A percentile compares a stretch with the other conserved stretches of the same genome.
Evolutionary conservation across 2,329 filamentous ascomycete species (phyloP).

Genomic region (Curvularia sp.): DNA sequence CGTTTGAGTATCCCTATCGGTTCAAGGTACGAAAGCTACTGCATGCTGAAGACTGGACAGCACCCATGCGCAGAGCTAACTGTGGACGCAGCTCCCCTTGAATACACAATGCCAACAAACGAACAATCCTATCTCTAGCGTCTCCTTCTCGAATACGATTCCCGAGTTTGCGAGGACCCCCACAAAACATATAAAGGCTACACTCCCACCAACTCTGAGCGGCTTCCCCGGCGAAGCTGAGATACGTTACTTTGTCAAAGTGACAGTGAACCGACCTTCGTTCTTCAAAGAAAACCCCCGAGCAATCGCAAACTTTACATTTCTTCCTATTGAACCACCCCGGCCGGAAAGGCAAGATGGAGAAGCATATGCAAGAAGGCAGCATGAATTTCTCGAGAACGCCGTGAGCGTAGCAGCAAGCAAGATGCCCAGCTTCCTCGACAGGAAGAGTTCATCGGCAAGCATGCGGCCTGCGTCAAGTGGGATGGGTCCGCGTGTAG

Average conservation of each 20-base stretch:
- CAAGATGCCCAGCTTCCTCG: slow-evolving; percentile 69
- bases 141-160: slow-evolving; percentile 53
- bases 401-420: slow-evolving; percentile 42
- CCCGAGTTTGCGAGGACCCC: slow-evolving; percentile 56
- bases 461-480: slow-evolving; percentile 29
- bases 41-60: neutral
- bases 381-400: slow-evolving; percentile 63
- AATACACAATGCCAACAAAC: slow-evolving; percentile 70
- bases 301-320: slow-evolving; percentile 68
- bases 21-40: slow-evolving; percentile 69
- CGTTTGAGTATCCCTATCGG: slow-evolving; percentile 77
- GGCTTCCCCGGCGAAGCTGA: slow-evolving; percentile 87
- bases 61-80: slow-evolving; percentile 3
- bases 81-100: slow-evolving; percentile 58
- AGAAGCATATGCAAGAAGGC: slow-evolving; percentile 83
- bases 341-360: slow-evolving; percentile 70
- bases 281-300: slow-evolving; percentile 91
- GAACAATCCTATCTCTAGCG: slow-evolving; percentile 50
- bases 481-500: slow-evolving; percentile 61
- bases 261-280: slow-evolving; percentile 87
- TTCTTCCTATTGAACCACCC: slow-evolving; percentile 91
- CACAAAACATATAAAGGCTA: slow-evolving; percentile 76
- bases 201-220: slow-evolving; percentile 86
- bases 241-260: slow-evolving; percentile 93
- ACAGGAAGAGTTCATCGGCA: slow-evolving; percentile 42